Conservation (phyloP, 2,329 filamentous ascomycete species). For the Pleomassaria siparia region DNA sequence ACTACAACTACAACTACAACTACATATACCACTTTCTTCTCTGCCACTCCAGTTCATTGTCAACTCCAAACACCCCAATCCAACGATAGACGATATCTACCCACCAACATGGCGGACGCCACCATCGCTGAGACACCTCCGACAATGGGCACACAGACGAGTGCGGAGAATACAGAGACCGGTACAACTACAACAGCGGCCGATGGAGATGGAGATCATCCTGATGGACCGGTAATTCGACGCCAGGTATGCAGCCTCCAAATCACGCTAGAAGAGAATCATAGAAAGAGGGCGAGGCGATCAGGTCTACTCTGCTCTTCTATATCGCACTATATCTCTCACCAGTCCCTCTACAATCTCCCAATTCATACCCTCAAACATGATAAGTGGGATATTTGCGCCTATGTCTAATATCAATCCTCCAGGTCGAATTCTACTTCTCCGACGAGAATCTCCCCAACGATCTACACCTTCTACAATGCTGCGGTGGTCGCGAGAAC, state of each 20-base stretch:
- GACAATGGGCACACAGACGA: background rate
- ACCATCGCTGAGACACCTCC: background rate
- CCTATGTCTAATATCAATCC: background rate
- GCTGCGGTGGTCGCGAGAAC: constrained; percentile 45
- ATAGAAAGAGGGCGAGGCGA: too few species aligned
- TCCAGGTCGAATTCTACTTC: constrained; percentile 54
- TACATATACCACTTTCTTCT: background rate
- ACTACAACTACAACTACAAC: background rate
- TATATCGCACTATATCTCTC: too few species aligned
- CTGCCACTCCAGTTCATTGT: background rate
- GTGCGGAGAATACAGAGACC: background rate
- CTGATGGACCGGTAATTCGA: constrained; percentile 30
- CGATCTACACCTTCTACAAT: constrained; percentile 47
- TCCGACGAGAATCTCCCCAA: constrained; percentile 50
- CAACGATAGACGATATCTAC: background rate
- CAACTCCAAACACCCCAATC: background rate
- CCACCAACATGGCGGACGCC: background rate
- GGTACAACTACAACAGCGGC: background rate
- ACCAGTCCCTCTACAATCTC: too few species aligned
- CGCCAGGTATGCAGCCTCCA: constrained; percentile 36
- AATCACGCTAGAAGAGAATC: too few species aligned
- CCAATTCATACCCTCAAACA: too few species aligned
- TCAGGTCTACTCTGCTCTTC: too few species aligned
- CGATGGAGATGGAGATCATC: constrained; percentile 19
- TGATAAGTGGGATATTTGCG: background rate